phyloP scores from a whole-genome alignment of 345 rosid species.

The Trapa incisa region DNA sequence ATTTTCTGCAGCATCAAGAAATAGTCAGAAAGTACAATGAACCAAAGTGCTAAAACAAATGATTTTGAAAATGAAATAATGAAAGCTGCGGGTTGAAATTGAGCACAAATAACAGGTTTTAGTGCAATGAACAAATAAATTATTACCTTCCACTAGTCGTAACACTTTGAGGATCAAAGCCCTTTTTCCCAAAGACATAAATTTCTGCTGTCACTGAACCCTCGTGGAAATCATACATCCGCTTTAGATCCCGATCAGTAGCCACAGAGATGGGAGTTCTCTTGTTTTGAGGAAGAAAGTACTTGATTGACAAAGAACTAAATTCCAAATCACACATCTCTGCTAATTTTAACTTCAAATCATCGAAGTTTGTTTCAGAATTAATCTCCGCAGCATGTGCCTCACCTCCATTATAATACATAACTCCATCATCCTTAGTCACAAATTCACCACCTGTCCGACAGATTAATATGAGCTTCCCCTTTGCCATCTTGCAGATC shows the following conservation, averaged over 20 bases:
- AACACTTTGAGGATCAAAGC: slow-evolving; percentile 33
- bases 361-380: slow-evolving; percentile 50
- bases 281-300: slow-evolving; percentile 75
- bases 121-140: slow-evolving; percentile 4
- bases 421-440: slow-evolving; percentile 49
- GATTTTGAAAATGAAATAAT: background rate
- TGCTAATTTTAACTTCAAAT: slow-evolving; percentile 63
- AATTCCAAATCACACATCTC: slow-evolving; percentile 53
- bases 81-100: background rate
- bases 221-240: slow-evolving; percentile 65
- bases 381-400: slow-evolving; percentile 71
- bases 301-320: slow-evolving; percentile 60
- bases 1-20: background rate
- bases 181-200: slow-evolving; percentile 44
- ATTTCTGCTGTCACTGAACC: slow-evolving; percentile 71
- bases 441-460: slow-evolving; percentile 69
- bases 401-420: slow-evolving; percentile 69
- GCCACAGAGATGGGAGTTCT: slow-evolving; percentile 58
- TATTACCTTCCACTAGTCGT: slow-evolving; percentile 32
- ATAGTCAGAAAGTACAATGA: background rate
- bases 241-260: slow-evolving; percentile 61
- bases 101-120: background rate
- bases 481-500: slow-evolving; percentile 45
- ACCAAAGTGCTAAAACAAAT: background rate
- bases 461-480: slow-evolving; percentile 81